Evolutionary conservation across 1,284 basidiomycete genomes (phyloP).

Genomic region (Leccinum pachyderme): DNA sequence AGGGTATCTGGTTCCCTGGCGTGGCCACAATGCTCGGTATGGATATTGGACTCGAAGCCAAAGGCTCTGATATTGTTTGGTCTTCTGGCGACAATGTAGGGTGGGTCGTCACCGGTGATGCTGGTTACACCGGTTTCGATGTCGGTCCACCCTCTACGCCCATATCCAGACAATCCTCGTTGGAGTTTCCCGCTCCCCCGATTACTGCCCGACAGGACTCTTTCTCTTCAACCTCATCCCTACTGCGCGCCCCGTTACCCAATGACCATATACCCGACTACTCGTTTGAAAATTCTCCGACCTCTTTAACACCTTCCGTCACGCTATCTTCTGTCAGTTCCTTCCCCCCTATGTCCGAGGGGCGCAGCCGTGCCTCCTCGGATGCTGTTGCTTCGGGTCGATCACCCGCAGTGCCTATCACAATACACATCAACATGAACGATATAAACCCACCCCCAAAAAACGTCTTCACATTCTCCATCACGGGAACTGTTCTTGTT

Average conservation of each 20-base stretch:
- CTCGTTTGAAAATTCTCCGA: constrained; percentile 65
- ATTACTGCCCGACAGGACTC: constrained; percentile 40
- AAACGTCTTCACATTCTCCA: constrained; percentile 60
- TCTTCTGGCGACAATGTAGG: constrained; percentile 44
- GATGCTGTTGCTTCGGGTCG: constrained; percentile 18
- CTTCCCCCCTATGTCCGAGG: constrained; percentile 42
- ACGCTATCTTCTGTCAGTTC: constrained; percentile 58
- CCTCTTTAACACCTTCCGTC: constrained; percentile 47
- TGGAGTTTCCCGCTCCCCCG: constrained; percentile 42
- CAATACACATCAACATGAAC: constrained; percentile 75
- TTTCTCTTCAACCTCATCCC: constrained; percentile 52
- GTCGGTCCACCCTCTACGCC: constrained; percentile 39
- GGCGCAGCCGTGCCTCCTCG: constrained; percentile 30
- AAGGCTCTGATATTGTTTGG: constrained; percentile 67
- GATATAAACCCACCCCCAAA: constrained; percentile 64
- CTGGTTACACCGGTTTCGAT: constrained; percentile 69
- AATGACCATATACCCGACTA: constrained; percentile 60
- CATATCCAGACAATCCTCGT: constrained; percentile 45
- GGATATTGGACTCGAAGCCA: constrained; percentile 67
- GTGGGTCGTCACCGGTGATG: constrained; percentile 63
- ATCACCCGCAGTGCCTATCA: constrained; percentile 35
- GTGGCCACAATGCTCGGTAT: constrained; percentile 78
- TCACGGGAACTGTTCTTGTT: constrained; percentile 64
- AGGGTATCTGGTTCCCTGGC: constrained; percentile 75
- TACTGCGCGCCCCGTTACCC: constrained; percentile 71